These are phyloP conservation scores for Talaromyces piceae DNA, from an alignment of 2,329 filamentous ascomycete genomes.

Conservation along the genomic window DNA sequence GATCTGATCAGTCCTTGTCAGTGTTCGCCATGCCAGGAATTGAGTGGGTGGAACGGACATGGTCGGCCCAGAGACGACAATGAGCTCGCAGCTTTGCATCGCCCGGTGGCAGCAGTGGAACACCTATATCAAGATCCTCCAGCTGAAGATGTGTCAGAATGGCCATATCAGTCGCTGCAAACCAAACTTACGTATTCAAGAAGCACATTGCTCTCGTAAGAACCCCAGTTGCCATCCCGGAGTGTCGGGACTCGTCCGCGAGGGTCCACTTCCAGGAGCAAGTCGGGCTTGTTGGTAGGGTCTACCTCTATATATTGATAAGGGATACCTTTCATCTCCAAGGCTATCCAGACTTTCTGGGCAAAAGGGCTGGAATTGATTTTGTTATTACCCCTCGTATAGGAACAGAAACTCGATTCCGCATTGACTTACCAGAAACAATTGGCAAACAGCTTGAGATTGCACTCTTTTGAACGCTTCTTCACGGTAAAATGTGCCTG, in stretches of 20 bases:
- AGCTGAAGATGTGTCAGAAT: constrained; percentile 41
- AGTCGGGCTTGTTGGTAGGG: constrained; percentile 59
- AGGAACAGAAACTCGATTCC: constrained; percentile 7
- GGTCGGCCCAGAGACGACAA: constrained; percentile 69
- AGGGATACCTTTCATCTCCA: constrained; percentile 67
- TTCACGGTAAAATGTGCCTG: constrained; percentile 61
- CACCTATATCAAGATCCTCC: constrained; percentile 60
- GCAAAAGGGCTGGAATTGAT: constrained; percentile 60
- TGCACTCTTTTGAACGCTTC: constrained; percentile 61
- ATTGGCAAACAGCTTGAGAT: constrained; percentile 71
- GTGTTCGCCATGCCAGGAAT: background rate
- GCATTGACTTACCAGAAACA: constrained; percentile 63
- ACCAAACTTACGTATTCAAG: constrained; percentile 67
- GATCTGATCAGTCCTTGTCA: constrained; percentile 43
- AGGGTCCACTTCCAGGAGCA: constrained; percentile 67
- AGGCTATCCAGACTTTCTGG: constrained; percentile 80
- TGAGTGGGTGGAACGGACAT: constrained; percentile 6
- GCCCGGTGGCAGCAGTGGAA: constrained; percentile 56
- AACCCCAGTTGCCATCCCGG: constrained; percentile 71
- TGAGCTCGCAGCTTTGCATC: constrained; percentile 63
- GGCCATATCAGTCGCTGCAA: background rate
- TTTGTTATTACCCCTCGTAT: constrained; percentile 11
- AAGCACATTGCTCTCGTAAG: constrained; percentile 72
- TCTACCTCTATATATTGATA: constrained; percentile 87
- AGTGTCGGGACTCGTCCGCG: constrained; percentile 69